Conservation (phyloP, 1,284 basidiomycete genomes). For the Mycena sp. region DNA sequence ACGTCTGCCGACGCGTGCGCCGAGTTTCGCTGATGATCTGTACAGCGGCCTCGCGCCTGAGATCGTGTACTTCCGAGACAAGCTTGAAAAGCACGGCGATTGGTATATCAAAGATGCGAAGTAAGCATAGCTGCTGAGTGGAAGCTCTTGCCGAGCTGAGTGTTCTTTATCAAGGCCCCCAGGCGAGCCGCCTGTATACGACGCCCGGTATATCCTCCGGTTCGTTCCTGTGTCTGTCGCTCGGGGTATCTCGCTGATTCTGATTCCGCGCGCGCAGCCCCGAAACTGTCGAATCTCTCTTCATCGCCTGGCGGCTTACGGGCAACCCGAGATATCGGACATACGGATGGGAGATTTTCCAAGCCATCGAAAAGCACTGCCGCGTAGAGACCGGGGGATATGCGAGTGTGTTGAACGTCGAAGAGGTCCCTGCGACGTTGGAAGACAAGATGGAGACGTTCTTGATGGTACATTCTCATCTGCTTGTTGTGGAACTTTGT, state of each 20-base stretch:
- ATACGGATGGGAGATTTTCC: slow-evolving; percentile 82
- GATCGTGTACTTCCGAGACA: slow-evolving; percentile 77
- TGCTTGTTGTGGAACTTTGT: slow-evolving; percentile 5
- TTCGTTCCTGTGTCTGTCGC: slow-evolving; percentile 8
- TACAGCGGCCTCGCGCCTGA: slow-evolving; percentile 84
- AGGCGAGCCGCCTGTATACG: slow-evolving; percentile 66
- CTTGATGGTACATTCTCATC: slow-evolving; percentile 69
- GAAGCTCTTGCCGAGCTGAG: neutral
- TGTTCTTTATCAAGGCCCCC: slow-evolving; percentile 48
- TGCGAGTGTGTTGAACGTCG: slow-evolving; percentile 76
- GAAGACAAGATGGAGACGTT: slow-evolving; percentile 98
- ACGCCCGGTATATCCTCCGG: slow-evolving; percentile 91
- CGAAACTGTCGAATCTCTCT: slow-evolving; percentile 95
- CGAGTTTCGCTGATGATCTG: neutral
- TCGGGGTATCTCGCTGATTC: neutral
- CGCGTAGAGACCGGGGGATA: slow-evolving; percentile 71
- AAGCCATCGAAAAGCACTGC: slow-evolving; percentile 78
- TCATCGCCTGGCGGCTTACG: slow-evolving; percentile 88
- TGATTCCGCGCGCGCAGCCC: slow-evolving; percentile 61
- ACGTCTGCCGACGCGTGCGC: slow-evolving; percentile 36
- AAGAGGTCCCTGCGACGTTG: slow-evolving; percentile 67
- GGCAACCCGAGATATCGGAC: slow-evolving; percentile 84
- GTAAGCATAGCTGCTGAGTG: slow-evolving; percentile 34
- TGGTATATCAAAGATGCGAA: slow-evolving; percentile 88
- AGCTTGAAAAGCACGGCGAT: slow-evolving; percentile 55